Evolutionary conservation across 2,329 filamentous ascomycete species (phyloP).

Genomic region (Trichophyton verrucosum): DNA sequence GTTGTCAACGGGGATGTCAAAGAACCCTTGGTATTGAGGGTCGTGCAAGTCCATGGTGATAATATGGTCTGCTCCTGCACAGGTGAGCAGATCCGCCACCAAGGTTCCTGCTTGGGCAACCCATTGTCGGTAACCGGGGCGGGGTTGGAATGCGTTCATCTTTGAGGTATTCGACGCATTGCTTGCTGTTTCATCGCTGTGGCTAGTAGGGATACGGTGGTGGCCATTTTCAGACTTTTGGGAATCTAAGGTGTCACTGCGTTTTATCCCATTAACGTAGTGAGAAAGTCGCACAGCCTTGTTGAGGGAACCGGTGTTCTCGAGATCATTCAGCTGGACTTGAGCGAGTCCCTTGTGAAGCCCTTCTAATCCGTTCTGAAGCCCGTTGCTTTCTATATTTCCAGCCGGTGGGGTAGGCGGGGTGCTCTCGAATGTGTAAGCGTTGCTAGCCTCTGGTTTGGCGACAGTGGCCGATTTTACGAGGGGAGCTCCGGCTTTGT

Average conservation of each 20-base stretch:
- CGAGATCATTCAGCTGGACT: slow-evolving; percentile 46
- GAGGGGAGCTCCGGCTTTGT: slow-evolving; percentile 83
- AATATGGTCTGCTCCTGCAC: slow-evolving; percentile 88
- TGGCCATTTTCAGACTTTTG: slow-evolving; percentile 22
- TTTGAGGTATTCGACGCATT: slow-evolving; percentile 39
- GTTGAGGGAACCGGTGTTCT: slow-evolving; percentile 20
- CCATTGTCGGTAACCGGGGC: slow-evolving; percentile 96
- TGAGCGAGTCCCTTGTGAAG: slow-evolving; percentile 63
- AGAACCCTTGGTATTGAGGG: slow-evolving; percentile 95
- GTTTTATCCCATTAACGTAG: slow-evolving; percentile 30
- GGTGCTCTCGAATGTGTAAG: slow-evolving; percentile 79
- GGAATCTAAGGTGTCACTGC: slow-evolving; percentile 29
- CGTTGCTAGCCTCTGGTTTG: slow-evolving; percentile 40
- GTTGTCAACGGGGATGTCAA: slow-evolving; percentile 97
- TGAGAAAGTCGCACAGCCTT: slow-evolving; percentile 27
- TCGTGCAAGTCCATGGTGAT: slow-evolving; percentile 98
- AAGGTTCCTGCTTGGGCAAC: slow-evolving; percentile 93
- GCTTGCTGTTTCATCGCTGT: slow-evolving; percentile 51
- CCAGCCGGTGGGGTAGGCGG: slow-evolving; percentile 72
- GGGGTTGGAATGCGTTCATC: slow-evolving; percentile 58
- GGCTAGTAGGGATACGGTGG: slow-evolving; percentile 22
- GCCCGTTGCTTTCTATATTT: slow-evolving; percentile 51
- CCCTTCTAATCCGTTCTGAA: slow-evolving; percentile 55
- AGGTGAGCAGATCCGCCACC: slow-evolving; percentile 85
- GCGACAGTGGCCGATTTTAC: slow-evolving; percentile 47